phyloP scores from a whole-genome alignment of 495 filamentous ascomycete species.

The Hyaloscypha hepaticicola region DNA sequence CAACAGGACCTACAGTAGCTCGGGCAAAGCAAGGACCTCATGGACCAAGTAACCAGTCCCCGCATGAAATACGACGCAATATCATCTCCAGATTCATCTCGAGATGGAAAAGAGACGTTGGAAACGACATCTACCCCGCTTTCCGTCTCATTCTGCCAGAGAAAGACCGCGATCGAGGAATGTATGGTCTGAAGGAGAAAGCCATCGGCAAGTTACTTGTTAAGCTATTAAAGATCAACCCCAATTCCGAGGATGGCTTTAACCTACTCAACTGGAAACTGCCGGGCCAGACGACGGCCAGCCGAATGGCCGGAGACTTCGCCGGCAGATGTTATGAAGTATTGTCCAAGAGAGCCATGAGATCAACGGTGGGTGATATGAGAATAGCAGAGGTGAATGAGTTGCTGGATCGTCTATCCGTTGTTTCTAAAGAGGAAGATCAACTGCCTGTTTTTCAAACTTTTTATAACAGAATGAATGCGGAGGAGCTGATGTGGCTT shows the following conservation, averaged over 20 bases:
- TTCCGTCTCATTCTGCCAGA: constrained; percentile 90
- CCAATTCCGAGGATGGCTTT: constrained; percentile 83
- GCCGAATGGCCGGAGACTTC: constrained; percentile 82
- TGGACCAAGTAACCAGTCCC: constrained; percentile 59
- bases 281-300: constrained; percentile 63
- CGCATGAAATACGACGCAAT: constrained; percentile 77
- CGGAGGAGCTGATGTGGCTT: constrained; percentile 90
- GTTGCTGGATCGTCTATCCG: constrained; percentile 75
- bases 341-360: constrained; percentile 79
- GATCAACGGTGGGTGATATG: constrained; percentile 71
- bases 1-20: constrained; percentile 47
- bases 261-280: constrained; percentile 91
- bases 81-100: constrained; percentile 90
- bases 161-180: constrained; percentile 87
- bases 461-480: constrained; percentile 90
- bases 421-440: constrained; percentile 72
- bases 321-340: constrained; percentile 84
- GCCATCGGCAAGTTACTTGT: constrained; percentile 85
- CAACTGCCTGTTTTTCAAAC: constrained; percentile 75
- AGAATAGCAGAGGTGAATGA: constrained; percentile 87
- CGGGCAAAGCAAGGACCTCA: constrained; percentile 58
- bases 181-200: constrained; percentile 95
- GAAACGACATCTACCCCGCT: constrained; percentile 90
- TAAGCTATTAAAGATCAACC: constrained; percentile 89
- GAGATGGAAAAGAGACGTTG: constrained; percentile 83